A percentile compares a stretch with the other conserved stretches of the same genome.
These are phyloP conservation scores for Marasmius tenuissimus DNA, from an alignment of 1,284 basidiomycete species.

Conservation along the genomic window DNA sequence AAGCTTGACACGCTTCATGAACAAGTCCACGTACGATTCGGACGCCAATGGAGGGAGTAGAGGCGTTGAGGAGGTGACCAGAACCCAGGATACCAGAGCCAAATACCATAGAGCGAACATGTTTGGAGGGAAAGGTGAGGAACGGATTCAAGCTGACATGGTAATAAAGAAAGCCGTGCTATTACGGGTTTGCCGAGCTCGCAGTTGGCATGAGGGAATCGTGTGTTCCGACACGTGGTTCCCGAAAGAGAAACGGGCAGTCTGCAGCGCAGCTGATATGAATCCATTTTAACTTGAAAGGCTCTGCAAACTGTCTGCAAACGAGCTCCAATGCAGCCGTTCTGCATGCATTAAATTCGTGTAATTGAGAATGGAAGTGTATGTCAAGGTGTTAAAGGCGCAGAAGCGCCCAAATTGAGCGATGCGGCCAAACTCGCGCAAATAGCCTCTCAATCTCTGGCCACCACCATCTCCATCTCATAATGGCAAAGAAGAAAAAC, in stretches of 20 bases:
- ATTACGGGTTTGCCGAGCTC: background rate
- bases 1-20: background rate
- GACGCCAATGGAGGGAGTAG: background rate
- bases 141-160: conserved; percentile 2
- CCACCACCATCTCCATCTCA: background rate
- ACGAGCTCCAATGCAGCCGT: too few relatives aligned
- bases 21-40: background rate
- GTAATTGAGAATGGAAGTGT: too few relatives aligned
- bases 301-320: too few relatives aligned
- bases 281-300: too few relatives aligned
- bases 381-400: too few relatives aligned
- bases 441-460: background rate
- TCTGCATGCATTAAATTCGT: too few relatives aligned
- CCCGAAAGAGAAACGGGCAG: too few relatives aligned
- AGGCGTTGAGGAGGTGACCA: background rate
- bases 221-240: background rate
- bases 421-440: background rate
- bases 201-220: background rate
- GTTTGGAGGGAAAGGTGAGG: background rate
- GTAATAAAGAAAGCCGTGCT: background rate
- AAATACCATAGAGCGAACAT: conserved; percentile 3
- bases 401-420: background rate
- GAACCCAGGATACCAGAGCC: background rate
- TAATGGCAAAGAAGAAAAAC: conserved; percentile 4
- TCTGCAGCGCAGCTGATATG: too few relatives aligned